Evolutionary conservation across 306 rosid genomes (phyloP), one percentile per base, ranked within the genome.

Genomic region (Glycyrrhiza uralensis): DNA sequence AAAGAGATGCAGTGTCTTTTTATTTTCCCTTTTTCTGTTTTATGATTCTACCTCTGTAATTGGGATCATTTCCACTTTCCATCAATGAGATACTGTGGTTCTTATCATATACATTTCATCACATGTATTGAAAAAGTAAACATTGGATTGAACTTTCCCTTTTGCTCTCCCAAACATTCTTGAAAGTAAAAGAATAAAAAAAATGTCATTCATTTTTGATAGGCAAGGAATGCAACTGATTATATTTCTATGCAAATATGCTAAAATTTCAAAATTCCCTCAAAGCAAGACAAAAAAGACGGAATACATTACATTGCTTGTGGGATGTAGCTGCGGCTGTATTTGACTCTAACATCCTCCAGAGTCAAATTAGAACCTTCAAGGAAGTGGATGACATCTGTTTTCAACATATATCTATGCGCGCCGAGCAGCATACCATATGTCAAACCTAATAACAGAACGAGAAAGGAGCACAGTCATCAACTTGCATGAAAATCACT

Each of bases 301-400:
- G 45, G 71, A 79, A 58, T 74, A 55, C 73, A 57, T 77, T 87
- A 95, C 99, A 80, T 78, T 81, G 86, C 80, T 5, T 2, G 6
- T 2, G 92, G 92, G 4, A 0, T 0, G 71, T 46, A 89, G 63
- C 5, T 3, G 50, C 88, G 56, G 76, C 5, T 70, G 76, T 91
- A 89, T 0, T 95, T 89, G 29, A 88, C 73, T 84, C 85, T 95
- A 58, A 89, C 87, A 88, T 89, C 96, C 7, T 88, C 89, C 76
- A 85, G 38, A 32, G 85, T 76, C 89, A 95, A 77, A 63, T 85
- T 79, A 54, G 83, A 91, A 26, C 87, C 92, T 58, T 95, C 86
- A 28, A 95, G 88, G 71, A 82, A 36, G 79, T 76, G 72, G 73
- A 91, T 75, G 64, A 88, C 32, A 75, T 95, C 99, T 6, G 93